Evolutionary conservation across 371 early-diverging fungal genomes (phyloP).

Genomic region (Caulochytrium protostelioides): DNA sequence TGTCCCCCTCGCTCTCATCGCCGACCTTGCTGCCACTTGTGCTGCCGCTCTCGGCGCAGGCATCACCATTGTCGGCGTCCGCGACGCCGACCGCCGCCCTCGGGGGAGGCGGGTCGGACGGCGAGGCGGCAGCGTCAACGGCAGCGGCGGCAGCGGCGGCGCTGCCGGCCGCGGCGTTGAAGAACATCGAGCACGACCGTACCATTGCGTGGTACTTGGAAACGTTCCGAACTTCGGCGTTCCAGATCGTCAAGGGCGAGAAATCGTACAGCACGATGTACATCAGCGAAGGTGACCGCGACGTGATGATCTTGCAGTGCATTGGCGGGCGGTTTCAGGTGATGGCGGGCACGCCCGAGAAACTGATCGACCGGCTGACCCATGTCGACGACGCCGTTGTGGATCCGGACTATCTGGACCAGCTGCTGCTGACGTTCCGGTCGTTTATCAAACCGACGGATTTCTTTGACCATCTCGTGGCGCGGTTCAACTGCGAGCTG

Average conservation of each 20-base stretch:
- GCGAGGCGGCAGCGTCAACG: too few relatives aligned
- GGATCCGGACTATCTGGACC: constrained; percentile 20
- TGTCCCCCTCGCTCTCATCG: too few relatives aligned
- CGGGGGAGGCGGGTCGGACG: too few relatives aligned
- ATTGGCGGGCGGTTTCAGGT: constrained; percentile 15
- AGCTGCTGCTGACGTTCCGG: constrained; percentile 23
- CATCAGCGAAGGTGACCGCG: constrained; percentile 18
- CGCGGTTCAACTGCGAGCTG: constrained; percentile 19
- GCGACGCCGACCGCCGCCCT: too few relatives aligned
- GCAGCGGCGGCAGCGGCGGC: too few relatives aligned
- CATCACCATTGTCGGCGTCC: too few relatives aligned
- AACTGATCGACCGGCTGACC: constrained; percentile 20
- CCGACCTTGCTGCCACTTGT: too few relatives aligned
- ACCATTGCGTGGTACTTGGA: constrained; percentile 7
- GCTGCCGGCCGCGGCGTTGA: too few relatives aligned
- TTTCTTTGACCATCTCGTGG: constrained; percentile 19
- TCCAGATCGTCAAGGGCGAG: constrained; percentile 4
- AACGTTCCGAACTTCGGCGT: too few relatives aligned
- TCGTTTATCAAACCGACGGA: constrained; percentile 24
- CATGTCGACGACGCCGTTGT: constrained; percentile 5
- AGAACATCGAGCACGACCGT: constrained; percentile 24
- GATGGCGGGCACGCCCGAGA: constrained; percentile 22
- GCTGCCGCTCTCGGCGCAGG: too few relatives aligned
- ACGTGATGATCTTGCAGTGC: constrained; percentile 19
- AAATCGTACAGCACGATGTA: constrained; percentile 20